These are phyloP conservation scores for Nakazawaea populi DNA, from an alignment of 805 yeast species.

Conservation along the genomic window DNA sequence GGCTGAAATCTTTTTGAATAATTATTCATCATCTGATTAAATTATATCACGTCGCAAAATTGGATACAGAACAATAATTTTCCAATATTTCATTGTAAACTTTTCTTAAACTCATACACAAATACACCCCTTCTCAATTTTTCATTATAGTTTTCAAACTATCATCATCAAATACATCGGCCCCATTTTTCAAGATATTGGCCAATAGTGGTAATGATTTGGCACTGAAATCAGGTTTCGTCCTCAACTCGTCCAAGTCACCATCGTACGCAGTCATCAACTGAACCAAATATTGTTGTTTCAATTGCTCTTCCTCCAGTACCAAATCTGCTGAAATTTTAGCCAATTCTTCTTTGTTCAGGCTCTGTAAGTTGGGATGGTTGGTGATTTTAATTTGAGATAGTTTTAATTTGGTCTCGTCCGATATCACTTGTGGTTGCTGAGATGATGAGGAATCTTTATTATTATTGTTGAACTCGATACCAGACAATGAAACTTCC, in stretches of 20 bases:
- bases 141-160: conserved; percentile 23
- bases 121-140: neutral
- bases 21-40: too few species aligned
- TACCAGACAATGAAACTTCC: conserved; percentile 10
- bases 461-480: conserved; percentile 23
- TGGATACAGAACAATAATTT: neutral
- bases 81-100: neutral
- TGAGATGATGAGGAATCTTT: neutral
- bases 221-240: conserved; percentile 55
- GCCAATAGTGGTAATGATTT: conserved; percentile 54
- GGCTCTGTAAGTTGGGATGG: conserved; percentile 2
- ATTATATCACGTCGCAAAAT: too few species aligned
- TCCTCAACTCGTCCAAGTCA: conserved; percentile 54
- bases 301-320: conserved; percentile 29
- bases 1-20: too few species aligned
- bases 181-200: conserved; percentile 50
- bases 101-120: too few species aligned
- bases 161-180: conserved; percentile 54
- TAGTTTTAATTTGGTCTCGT: conserved; percentile 14
- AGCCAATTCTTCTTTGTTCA: conserved; percentile 4
- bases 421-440: conserved; percentile 11
- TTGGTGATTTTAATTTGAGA: conserved; percentile 13
- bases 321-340: conserved; percentile 20
- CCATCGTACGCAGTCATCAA: conserved; percentile 57
- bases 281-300: conserved; percentile 44